Evolutionary conservation across 768 basidiomycete genomes (phyloP).

Genomic region (Pilatotrama ljubarskyi): DNA sequence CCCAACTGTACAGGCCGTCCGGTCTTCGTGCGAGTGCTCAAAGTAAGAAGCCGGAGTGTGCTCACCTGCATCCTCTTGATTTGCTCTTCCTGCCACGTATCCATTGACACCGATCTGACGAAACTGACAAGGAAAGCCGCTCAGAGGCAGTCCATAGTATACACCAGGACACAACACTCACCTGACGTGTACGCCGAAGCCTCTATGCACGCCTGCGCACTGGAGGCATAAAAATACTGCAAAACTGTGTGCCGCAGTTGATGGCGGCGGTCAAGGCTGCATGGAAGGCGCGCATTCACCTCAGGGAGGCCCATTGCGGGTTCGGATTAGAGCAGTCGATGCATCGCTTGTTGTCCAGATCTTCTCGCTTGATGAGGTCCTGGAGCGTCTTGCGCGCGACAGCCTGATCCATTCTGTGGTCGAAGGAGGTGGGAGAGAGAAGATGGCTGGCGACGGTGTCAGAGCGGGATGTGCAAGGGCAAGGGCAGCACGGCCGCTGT

Average conservation of each 20-base stretch:
- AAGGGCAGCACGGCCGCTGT: conserved; percentile 8
- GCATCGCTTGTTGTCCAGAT: conserved; percentile 75
- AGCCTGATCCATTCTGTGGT: conserved; percentile 51
- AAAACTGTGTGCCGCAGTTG: conserved; percentile 47
- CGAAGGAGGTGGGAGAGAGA: conserved; percentile 11
- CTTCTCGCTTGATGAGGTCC: conserved; percentile 72
- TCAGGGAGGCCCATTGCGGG: conserved; percentile 91
- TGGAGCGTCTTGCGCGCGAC: conserved; percentile 70
- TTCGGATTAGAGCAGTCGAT: conserved; percentile 86
- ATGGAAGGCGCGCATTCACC: conserved; percentile 41
- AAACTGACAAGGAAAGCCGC: conserved; percentile 51
- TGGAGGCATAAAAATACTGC: conserved; percentile 92
- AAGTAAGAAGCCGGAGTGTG: background rate
- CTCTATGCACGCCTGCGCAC: conserved; percentile 80
- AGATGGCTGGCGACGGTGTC: background rate
- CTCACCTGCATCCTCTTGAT: conserved; percentile 86
- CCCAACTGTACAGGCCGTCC: conserved; percentile 57
- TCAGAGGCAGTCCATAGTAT: conserved; percentile 15
- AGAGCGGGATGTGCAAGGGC: background rate
- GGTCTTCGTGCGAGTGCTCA: conserved; percentile 9
- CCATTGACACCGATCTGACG: conserved; percentile 94
- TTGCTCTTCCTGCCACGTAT: conserved; percentile 92
- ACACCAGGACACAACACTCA: conserved; percentile 22
- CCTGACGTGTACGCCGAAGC: conserved; percentile 95
- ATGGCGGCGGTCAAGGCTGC: conserved; percentile 2